Evolutionary conservation across 2,329 filamentous ascomycete species (phyloP).

Genomic region (Pseudopithomyces maydicus): DNA sequence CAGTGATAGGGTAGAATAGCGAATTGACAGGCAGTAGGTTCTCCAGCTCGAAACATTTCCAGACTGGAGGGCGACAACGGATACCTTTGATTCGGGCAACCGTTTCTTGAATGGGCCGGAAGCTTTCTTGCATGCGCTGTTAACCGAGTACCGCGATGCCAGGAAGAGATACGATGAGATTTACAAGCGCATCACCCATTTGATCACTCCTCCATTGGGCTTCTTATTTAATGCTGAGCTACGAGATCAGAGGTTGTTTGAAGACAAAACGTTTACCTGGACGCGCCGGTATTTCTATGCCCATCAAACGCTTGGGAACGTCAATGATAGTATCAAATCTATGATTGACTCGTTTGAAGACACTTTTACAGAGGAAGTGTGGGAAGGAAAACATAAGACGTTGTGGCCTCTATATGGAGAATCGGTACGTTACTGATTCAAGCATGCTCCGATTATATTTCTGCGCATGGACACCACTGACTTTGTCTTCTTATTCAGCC

Average conservation of each 20-base stretch:
- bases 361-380: slow-evolving; percentile 64
- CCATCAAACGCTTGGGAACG: slow-evolving; percentile 64
- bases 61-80: slow-evolving; percentile 49
- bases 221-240: slow-evolving; percentile 65
- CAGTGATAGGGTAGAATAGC: neutral
- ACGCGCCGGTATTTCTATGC: slow-evolving; percentile 68
- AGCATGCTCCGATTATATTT: no score
- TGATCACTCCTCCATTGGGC: slow-evolving; percentile 63
- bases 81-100: slow-evolving; percentile 61
- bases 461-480: no score
- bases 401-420: slow-evolving; percentile 61
- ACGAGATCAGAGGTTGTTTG: slow-evolving; percentile 64
- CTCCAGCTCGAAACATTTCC: slow-evolving; percentile 11
- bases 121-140: slow-evolving; percentile 64
- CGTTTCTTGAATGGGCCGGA: slow-evolving; percentile 65
- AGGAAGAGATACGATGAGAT: slow-evolving; percentile 63
- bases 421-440: slow-evolving; percentile 30
- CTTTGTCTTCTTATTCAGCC: slow-evolving; percentile 10
- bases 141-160: slow-evolving; percentile 66
- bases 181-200: slow-evolving; percentile 61
- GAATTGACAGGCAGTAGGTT: neutral
- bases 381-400: slow-evolving; percentile 60
- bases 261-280: slow-evolving; percentile 66
- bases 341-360: slow-evolving; percentile 63
- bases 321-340: slow-evolving; percentile 64